Evolutionary conservation across 345 rosid species (phyloP).

Genomic region (Populus nigra): DNA sequence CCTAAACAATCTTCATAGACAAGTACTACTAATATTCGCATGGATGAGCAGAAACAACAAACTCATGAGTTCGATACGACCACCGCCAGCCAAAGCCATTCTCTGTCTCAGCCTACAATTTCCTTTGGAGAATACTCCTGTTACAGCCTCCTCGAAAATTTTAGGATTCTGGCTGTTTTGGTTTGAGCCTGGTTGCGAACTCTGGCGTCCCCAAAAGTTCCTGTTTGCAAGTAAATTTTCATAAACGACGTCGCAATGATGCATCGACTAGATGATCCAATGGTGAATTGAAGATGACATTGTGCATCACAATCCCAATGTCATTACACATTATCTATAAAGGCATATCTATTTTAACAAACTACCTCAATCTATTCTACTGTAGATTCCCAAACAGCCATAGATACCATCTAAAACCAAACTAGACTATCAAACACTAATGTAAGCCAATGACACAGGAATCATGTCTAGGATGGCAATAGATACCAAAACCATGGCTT

Average conservation of each 20-base stretch:
- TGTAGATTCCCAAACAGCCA: conserved; percentile 18
- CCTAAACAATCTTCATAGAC: background rate
- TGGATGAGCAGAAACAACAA: background rate
- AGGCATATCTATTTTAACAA: conserved; percentile 20
- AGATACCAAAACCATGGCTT: conserved; percentile 24
- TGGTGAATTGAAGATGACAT: background rate
- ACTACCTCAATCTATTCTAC: conserved; percentile 33
- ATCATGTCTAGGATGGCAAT: background rate
- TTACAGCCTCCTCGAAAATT: background rate
- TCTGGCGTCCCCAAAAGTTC: background rate
- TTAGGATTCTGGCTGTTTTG: background rate
- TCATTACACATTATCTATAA: conserved; percentile 18
- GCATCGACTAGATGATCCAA: background rate
- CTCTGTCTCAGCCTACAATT: too few species aligned
- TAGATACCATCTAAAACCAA: conserved; percentile 24
- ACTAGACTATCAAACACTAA: background rate
- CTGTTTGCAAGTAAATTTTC: background rate
- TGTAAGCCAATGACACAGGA: conserved; percentile 11
- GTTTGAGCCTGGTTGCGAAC: too few species aligned
- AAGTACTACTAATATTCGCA: background rate
- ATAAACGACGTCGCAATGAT: background rate
- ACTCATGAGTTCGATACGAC: too few species aligned
- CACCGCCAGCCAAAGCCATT: too few species aligned
- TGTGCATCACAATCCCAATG: conserved; percentile 3
- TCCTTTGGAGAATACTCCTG: too few species aligned